Evolutionary conservation across 495 filamentous ascomycete species (phyloP).

Genomic region (Lasiosphaeria miniovina): DNA sequence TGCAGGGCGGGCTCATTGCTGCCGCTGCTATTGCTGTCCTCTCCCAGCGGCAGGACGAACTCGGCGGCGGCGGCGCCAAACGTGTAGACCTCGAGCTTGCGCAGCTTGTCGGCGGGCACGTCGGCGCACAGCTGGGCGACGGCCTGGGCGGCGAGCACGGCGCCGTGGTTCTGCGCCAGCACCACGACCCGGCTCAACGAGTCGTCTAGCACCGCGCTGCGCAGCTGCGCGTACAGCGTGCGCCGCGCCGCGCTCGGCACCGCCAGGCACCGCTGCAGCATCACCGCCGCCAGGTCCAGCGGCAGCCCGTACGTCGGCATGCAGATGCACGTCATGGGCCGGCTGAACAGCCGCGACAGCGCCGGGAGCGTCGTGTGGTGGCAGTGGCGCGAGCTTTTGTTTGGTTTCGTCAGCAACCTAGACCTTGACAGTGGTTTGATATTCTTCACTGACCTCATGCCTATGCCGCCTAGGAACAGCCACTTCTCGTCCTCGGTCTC

Average conservation of each 20-base stretch:
- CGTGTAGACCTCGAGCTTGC: conserved; percentile 44
- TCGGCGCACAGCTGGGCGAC: conserved; percentile 38
- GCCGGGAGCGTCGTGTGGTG: conserved; percentile 24
- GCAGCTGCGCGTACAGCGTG: conserved; percentile 33
- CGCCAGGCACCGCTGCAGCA: conserved; percentile 31
- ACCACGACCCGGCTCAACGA: conserved; percentile 35
- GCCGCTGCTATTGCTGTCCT: conserved; percentile 11
- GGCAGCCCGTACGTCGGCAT: conserved; percentile 31
- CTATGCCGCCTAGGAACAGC: conserved; percentile 36
- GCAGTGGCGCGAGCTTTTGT: conserved; percentile 21
- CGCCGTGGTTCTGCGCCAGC: conserved; percentile 36
- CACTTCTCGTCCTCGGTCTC: conserved; percentile 33
- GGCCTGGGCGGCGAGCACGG: conserved; percentile 31
- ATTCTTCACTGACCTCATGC: conserved; percentile 21
- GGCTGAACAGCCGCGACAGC: conserved; percentile 32
- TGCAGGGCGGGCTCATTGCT: neutral
- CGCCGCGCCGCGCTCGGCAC: conserved; percentile 24
- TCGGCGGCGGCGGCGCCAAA: conserved; percentile 41
- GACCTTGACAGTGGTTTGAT: neutral
- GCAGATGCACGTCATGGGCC: conserved; percentile 35
- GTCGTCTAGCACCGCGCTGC: conserved; percentile 33
- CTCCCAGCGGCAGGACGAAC: conserved; percentile 35
- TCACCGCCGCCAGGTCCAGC: conserved; percentile 29
- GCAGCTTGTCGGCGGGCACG: conserved; percentile 32
- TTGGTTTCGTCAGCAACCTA: neutral